Base-by-base conservation (phyloP, 2,329 filamentous ascomycete species). In the Botrytis galanthina region DNA sequence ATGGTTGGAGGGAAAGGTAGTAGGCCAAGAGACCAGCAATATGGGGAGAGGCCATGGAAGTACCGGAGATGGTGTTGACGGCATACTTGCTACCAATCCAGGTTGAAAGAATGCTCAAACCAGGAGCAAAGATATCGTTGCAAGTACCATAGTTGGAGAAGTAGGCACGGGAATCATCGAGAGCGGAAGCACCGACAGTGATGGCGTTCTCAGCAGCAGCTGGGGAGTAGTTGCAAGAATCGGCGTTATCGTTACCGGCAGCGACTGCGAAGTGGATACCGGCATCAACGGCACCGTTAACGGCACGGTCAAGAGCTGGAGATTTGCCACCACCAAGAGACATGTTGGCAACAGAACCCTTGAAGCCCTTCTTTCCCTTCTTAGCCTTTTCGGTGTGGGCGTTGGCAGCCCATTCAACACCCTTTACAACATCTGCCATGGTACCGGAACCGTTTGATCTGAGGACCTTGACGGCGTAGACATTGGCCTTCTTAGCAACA, bases 141-240 rank as follows among this genome's bases (percentile, higher is more conserved):
- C 96, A 99, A 89, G 95, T 96, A 84, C 96, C 96, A 84, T 91
- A 98, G 93, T 99, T 99, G 90, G 97, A 99, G 91, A 99, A 99
- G 90, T 98, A 99, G 78, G 96, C 96, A 85, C 96, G 95, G 88
- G 94, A 93, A 82, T 99, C 96, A 81, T 92, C 90, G 75, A 99
- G 90, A 79, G 93, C 96, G 63, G 94, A 97, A 78, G 96, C 96
- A 84, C 95, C 97, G 77, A 99, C 96, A 74, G 96, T 99, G 83
- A 99, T 90, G 78, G 96, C 95, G 81, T 97, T 94, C 80, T 90
- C 87, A 79, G 97, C 94, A 77, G 95, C 93, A 81, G 96, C 97
- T 75, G 96, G 96, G 59, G 96, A 99, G 90, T 98, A 99, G 88
- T 96, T 97, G 92, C 96, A 99, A 74, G 97, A 96, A 85, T 99